These are phyloP conservation scores for Sugiyamaella marilandica DNA, from an alignment of 805 yeast species.

Conservation along the genomic window DNA sequence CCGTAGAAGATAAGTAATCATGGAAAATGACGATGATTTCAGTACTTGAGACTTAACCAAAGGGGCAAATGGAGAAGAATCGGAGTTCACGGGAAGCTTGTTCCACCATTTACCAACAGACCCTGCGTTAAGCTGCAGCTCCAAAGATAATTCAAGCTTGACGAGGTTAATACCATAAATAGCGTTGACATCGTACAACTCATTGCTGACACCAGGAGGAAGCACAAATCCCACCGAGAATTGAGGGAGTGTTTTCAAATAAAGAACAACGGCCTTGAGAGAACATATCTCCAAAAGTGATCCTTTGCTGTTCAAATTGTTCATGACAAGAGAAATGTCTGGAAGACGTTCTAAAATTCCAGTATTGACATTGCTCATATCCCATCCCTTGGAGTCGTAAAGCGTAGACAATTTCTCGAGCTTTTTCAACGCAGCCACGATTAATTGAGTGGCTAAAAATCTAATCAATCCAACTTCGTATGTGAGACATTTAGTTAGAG, in stretches of 20 bases:
- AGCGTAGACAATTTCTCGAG: conserved; percentile 39
- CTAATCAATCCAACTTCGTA: conserved; percentile 48
- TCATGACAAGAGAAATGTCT: neutral
- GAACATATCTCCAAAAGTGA: neutral
- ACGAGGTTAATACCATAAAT: conserved; percentile 24
- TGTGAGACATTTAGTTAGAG: conserved; percentile 56
- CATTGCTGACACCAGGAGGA: conserved; percentile 8
- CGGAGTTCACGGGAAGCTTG: conserved; percentile 29
- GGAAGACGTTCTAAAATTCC: conserved; percentile 32
- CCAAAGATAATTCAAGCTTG: conserved; percentile 4
- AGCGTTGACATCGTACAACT: conserved; percentile 27
- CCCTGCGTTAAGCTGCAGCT: conserved; percentile 7
- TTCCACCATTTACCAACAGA: conserved; percentile 77
- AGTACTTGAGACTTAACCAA: neutral
- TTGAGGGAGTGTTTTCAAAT: conserved; percentile 9
- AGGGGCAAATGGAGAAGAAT: neutral
- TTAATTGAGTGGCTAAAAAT: conserved; percentile 60
- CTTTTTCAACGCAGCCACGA: conserved; percentile 52
- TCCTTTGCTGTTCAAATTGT: neutral
- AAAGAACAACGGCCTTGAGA: neutral
- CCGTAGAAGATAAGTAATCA: conserved; percentile 62
- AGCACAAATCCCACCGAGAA: neutral
- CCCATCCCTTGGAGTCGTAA: conserved; percentile 42
- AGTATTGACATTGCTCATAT: conserved; percentile 34
- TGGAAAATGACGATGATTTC: conserved; percentile 41